Conservation (phyloP, 148 eudicot species). For the Spergularia marina region DNA sequence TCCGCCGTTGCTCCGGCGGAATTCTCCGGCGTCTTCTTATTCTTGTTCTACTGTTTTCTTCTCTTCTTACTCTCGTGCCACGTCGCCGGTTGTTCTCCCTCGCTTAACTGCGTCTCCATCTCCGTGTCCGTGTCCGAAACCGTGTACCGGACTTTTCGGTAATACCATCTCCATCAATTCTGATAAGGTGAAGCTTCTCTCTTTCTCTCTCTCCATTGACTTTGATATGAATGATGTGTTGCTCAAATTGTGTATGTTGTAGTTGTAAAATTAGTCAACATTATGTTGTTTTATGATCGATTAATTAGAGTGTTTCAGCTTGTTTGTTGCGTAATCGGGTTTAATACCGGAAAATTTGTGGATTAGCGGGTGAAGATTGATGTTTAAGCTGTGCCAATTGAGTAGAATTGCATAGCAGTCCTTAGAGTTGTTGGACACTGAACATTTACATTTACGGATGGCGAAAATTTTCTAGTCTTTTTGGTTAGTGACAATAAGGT, state of each 20-base stretch:
- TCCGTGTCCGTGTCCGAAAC: background rate
- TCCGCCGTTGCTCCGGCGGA: background rate
- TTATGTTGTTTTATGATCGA: background rate
- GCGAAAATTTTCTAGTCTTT: too few relatives aligned
- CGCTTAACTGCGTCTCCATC: background rate
- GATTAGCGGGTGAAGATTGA: too few relatives aligned
- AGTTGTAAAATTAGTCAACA: background rate
- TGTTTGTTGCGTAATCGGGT: too few relatives aligned
- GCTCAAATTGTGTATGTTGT: too few relatives aligned
- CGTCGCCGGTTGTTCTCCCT: constrained; percentile 7
- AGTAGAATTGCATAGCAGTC: too few relatives aligned
- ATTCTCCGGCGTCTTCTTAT: background rate
- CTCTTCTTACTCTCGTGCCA: constrained; percentile 1
- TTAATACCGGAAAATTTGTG: too few relatives aligned
- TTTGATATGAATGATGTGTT: background rate
- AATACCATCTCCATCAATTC: background rate
- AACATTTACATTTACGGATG: too few relatives aligned
- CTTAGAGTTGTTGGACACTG: too few relatives aligned
- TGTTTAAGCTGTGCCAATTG: too few relatives aligned
- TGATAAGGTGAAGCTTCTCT: constrained; percentile 15
- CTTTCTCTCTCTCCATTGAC: background rate
- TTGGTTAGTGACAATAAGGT: too few relatives aligned
- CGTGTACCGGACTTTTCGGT: background rate
- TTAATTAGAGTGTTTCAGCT: too few relatives aligned
- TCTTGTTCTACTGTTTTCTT: background rate